phyloP scores from a whole-genome alignment of 2,329 filamentous ascomycete species.

The Ophiocordyceps australis region DNA sequence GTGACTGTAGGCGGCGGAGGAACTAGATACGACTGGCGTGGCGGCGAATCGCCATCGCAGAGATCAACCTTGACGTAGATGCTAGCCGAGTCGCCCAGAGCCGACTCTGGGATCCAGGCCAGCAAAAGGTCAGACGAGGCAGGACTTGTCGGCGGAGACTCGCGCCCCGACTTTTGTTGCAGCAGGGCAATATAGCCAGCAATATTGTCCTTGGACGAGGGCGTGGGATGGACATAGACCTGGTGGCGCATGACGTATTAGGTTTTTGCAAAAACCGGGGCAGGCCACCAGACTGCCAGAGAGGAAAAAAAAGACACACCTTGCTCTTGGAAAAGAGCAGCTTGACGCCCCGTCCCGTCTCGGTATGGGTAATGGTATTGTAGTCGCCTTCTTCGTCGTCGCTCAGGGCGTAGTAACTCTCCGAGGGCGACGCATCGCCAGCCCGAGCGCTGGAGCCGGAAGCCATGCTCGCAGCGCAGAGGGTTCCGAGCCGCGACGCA shows the following conservation, averaged over 20 bases:
- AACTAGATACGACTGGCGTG: slow-evolving; percentile 76
- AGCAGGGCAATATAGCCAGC: slow-evolving; percentile 82
- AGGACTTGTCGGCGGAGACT: slow-evolving; percentile 18
- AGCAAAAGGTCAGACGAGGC: slow-evolving; percentile 61
- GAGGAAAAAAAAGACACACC: too few species aligned
- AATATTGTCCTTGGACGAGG: slow-evolving; percentile 90
- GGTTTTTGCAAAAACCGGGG: too few species aligned
- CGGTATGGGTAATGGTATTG: slow-evolving; percentile 73
- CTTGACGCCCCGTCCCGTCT: slow-evolving; percentile 71
- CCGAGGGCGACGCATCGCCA: slow-evolving; percentile 4
- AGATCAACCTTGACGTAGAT: slow-evolving; percentile 95
- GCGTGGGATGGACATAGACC: slow-evolving; percentile 92
- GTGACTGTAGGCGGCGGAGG: slow-evolving; percentile 80
- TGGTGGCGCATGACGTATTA: too few species aligned
- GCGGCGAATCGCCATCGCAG: slow-evolving; percentile 61
- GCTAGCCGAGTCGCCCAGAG: slow-evolving; percentile 67
- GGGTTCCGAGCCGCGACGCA: neutral
- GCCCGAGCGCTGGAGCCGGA: neutral
- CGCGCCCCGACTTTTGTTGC: slow-evolving; percentile 54
- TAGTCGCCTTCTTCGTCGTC: slow-evolving; percentile 95
- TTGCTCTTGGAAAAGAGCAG: slow-evolving; percentile 95
- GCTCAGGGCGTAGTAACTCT: slow-evolving; percentile 47
- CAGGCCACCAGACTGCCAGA: too few species aligned
- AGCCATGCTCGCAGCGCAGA: neutral
- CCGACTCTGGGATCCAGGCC: slow-evolving; percentile 83